Conservation (phyloP, 352 stramenopile genomes). For the Elongisporangium undulatum region DNA sequence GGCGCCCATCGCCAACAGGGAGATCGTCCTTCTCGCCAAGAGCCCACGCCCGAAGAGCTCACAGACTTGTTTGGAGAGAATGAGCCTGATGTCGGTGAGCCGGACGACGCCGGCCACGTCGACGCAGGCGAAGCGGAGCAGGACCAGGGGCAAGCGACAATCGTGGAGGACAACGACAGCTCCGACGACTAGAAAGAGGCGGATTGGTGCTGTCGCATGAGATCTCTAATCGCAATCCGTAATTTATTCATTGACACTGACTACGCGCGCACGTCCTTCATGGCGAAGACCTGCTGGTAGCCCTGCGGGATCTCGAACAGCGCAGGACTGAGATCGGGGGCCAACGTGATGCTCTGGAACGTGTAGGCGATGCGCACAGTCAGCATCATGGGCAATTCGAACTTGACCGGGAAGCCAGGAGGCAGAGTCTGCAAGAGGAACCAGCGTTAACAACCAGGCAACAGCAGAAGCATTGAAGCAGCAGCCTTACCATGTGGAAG, state of each 20-base stretch:
- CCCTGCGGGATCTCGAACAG: constrained; percentile 54
- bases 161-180: not conserved
- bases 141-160: not conserved
- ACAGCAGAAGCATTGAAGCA: constrained; percentile 5
- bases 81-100: not conserved
- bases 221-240: not conserved
- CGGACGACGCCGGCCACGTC: not conserved
- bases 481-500: constrained; percentile 64
- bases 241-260: not conserved
- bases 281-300: constrained; percentile 50
- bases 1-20: not conserved
- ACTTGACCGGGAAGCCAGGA: constrained; percentile 72
- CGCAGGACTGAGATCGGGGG: constrained; percentile 34
- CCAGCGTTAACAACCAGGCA: constrained; percentile 1
- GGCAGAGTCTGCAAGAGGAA: constrained; percentile 55
- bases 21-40: not conserved
- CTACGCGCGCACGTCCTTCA: constrained; percentile 50
- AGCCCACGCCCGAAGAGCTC: not conserved
- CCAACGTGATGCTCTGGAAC: constrained; percentile 65
- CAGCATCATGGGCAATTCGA: constrained; percentile 82
- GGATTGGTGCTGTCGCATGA: not conserved
- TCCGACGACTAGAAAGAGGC: not conserved
- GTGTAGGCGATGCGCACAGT: constrained; percentile 78
- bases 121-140: not conserved
- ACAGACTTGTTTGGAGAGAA: not conserved